Conservation (phyloP, 225 moss, liverwort and hornwort genomes). For the Straminergon stramineum region DNA sequence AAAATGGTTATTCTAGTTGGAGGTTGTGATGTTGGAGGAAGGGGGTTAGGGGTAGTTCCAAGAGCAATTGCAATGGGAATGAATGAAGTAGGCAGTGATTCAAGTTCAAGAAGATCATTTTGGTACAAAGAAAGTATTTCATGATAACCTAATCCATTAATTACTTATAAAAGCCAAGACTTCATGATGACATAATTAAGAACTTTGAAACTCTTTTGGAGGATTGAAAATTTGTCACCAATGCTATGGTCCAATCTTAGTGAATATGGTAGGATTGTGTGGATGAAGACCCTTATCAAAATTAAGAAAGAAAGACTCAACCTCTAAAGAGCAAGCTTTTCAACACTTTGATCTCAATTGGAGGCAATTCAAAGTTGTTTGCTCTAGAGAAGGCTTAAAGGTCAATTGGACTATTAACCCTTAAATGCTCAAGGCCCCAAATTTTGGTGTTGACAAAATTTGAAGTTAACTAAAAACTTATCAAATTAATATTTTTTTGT, state of each 20-base stretch:
- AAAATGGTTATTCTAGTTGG: fast-evolving
- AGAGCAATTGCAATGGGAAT: background rate
- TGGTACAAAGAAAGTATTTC: background rate
- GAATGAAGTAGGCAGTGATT: background rate
- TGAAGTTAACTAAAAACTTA: too few species aligned
- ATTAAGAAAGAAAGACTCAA: background rate
- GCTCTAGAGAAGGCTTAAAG: background rate
- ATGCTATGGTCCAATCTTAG: background rate
- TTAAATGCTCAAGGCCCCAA: too few species aligned
- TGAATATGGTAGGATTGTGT: fast-evolving
- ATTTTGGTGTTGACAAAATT: too few species aligned
- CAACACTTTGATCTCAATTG: fast-evolving
- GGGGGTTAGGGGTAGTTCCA: fast-evolving
- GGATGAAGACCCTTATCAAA: background rate
- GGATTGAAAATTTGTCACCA: background rate
- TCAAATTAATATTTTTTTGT: too few species aligned
- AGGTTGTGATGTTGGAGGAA: background rate
- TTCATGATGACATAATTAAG: background rate
- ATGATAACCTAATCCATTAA: background rate
- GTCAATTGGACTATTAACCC: background rate
- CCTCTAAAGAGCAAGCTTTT: fast-evolving
- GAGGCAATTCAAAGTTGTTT: background rate
- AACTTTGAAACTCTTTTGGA: background rate
- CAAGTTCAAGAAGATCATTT: background rate
- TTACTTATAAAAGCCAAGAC: background rate